Evolutionary conservation across 2,329 filamentous ascomycete species (phyloP).

Genomic region (Fusarium irregulare): DNA sequence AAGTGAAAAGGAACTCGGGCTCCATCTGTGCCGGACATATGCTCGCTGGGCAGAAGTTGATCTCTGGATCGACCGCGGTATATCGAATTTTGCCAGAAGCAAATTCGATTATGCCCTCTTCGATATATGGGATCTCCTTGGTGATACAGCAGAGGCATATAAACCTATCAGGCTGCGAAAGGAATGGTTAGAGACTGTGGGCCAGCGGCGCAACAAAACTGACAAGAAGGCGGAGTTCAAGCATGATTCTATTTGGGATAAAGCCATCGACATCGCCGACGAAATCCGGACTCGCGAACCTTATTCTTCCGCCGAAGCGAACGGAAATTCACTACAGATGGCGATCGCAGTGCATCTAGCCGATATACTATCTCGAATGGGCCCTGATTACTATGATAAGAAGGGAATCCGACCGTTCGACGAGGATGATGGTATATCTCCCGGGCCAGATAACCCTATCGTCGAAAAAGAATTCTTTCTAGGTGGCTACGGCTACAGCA

Average conservation of each 20-base stretch:
- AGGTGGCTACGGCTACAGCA: not conserved
- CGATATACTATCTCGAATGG: not conserved
- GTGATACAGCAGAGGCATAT: not conserved
- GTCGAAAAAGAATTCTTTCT: not conserved
- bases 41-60: not conserved
- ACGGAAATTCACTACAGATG: not conserved
- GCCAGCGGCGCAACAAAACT: not conserved
- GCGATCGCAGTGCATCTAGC: not conserved
- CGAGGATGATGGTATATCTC: not conserved
- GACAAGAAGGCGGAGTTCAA: fast-evolving
- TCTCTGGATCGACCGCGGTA: not conserved
- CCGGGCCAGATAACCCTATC: not conserved
- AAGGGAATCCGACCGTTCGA: not conserved
- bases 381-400: not conserved
- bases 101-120: not conserved
- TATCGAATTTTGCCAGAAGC: not conserved
- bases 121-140: not conserved
- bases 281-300: not conserved
- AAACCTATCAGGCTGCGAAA: not conserved
- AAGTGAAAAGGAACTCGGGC: not conserved
- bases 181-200: not conserved
- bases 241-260: not conserved
- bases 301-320: not conserved
- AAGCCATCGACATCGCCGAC: not conserved
- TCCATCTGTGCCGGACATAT: not conserved